Base-by-base conservation (phyloP, 768 basidiomycete genomes). In the Epithele typhae region DNA sequence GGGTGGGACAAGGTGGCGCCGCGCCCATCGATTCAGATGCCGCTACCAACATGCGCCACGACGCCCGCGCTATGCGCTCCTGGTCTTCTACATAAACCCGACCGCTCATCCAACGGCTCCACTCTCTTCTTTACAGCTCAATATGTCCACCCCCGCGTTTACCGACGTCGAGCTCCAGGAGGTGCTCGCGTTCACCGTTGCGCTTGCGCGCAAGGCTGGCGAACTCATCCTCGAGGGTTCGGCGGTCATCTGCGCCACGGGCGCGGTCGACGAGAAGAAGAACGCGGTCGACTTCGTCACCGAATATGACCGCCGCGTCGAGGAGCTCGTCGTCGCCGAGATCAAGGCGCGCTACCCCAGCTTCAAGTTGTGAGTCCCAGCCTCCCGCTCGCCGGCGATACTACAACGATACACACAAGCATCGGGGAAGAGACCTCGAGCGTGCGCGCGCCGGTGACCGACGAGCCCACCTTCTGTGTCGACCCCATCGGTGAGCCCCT, bases 271-370 rank as follows among this genome's bases (percentile, higher is more conserved):
- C 52, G 84, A 88, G 71, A 98, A 96, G 78, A 91, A 90, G 68
- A 96, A 94, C 61, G 79, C 92, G 3, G 92, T 93, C 18, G 94
- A 96, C 68, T 72, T 97, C 25, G 94, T 98, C 21, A 98, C 94
- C 0, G 87, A 94, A 67, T 96, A 90, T 58, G 94, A 98, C 64
- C 84, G 93, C 30, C 80, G 76, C 37, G 94, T 96, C 10, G 94
- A 96, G 65, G 82, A 88, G 50, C 70, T 92, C 37, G 89, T 96
- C 41, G 83, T 81, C 66, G 60, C 71, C 23, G 77, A 83, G 60
- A 78, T 95, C 44, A 69, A 71, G 24, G 64, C 67, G 21, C 72
- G 69, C 41, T 94, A 88, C 63, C 91, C 92, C 0, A 54, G 66
- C 2, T 94, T 91, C 65, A 70, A 83, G 53, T 95, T 96, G 92